phyloP scores from a whole-genome alignment of 1,284 basidiomycete genomes.

The Coriolopsis trogii region DNA sequence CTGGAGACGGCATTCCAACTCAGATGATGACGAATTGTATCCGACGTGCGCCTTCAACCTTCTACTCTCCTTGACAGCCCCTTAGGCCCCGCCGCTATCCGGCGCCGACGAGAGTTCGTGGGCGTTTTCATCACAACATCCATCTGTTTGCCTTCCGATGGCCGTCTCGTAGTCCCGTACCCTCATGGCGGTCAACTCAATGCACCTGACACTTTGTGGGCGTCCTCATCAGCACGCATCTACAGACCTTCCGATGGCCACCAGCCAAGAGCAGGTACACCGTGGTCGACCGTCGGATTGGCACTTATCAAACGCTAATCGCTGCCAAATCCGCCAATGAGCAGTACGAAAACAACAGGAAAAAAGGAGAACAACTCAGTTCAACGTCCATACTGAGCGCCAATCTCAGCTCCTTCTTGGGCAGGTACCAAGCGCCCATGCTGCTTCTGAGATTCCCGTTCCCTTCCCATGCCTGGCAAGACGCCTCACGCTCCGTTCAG shows the following conservation, averaged over 20 bases:
- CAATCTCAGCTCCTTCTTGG: constrained; percentile 8
- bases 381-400: no score
- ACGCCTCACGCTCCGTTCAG: constrained; percentile 5
- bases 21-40: no score
- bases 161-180: no score
- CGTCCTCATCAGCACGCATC: constrained; percentile 5
- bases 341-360: no score
- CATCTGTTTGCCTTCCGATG: neutral
- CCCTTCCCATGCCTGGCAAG: constrained; percentile 9
- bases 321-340: neutral
- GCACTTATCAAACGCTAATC: constrained; percentile 16
- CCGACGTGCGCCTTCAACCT: no score
- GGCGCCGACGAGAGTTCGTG: neutral
- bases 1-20: constrained; percentile 7
- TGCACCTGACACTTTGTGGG: neutral
- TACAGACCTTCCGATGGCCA: neutral
- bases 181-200: no score
- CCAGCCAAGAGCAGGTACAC: no score
- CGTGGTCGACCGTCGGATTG: no score
- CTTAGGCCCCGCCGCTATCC: no score
- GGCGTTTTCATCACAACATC: neutral
- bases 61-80: constrained; percentile 6
- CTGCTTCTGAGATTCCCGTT: constrained; percentile 7
- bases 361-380: no score
- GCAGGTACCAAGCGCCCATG: constrained; percentile 8